phyloP scores from a whole-genome alignment of 768 basidiomycete species.

The Mycena maculata region DNA sequence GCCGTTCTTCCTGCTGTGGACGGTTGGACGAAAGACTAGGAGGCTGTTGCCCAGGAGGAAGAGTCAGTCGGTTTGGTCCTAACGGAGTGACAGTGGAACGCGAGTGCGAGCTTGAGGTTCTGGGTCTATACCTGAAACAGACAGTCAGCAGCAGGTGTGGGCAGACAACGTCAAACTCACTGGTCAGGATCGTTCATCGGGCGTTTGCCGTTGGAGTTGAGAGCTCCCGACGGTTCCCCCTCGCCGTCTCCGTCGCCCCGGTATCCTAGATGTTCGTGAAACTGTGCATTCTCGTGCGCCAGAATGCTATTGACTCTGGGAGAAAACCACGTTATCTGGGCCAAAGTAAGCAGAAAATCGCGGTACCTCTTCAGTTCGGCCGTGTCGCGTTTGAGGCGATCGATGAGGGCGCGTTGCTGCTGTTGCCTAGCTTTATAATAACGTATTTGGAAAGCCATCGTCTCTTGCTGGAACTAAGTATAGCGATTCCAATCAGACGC shows the following conservation, averaged over 20 bases:
- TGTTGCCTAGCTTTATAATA: slow-evolving; percentile 69
- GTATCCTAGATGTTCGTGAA: slow-evolving; percentile 50
- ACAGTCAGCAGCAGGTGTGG: neutral
- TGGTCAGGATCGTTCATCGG: slow-evolving; percentile 58
- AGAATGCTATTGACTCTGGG: slow-evolving; percentile 63
- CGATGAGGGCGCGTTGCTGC: slow-evolving; percentile 65
- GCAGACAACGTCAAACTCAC: slow-evolving; percentile 46
- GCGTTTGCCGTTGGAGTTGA: slow-evolving; percentile 76
- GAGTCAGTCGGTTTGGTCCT: slow-evolving; percentile 74
- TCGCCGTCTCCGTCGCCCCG: slow-evolving; percentile 34
- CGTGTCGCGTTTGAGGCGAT: slow-evolving; percentile 63
- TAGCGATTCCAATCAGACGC: neutral
- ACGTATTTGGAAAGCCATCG: slow-evolving; percentile 74
- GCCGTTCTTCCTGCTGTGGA: slow-evolving; percentile 31
- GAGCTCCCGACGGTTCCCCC: slow-evolving; percentile 47
- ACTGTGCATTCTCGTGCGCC: slow-evolving; percentile 60
- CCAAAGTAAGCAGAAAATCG: slow-evolving; percentile 17
- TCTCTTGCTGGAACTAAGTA: slow-evolving; percentile 81
- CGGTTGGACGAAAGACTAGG: slow-evolving; percentile 53
- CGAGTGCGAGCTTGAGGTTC: slow-evolving; percentile 74
- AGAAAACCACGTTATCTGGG: slow-evolving; percentile 13
- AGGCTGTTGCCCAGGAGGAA: slow-evolving; percentile 69
- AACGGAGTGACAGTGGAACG: slow-evolving; percentile 65
- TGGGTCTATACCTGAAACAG: slow-evolving; percentile 37
- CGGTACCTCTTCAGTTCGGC: slow-evolving; percentile 70